Percentiles rank a stretch among this genome's conserved stretches.
These are phyloP conservation scores for Casaregolazyma lundiana DNA, from an alignment of 1,139 yeast genomes.

Conservation along the genomic window DNA sequence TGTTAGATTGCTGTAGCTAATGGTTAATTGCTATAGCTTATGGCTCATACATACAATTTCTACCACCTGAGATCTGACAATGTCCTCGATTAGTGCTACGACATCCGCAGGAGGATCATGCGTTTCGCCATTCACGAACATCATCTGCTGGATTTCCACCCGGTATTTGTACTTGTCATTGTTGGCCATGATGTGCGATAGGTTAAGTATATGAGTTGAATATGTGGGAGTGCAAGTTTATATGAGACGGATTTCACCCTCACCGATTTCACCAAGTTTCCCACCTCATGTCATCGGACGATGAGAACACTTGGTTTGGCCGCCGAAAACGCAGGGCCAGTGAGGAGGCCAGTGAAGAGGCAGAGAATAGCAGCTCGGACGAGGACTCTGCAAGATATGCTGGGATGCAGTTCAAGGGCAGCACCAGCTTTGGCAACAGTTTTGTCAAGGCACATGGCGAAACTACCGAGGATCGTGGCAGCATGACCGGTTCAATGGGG, in stretches of 20 bases:
- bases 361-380: background rate
- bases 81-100: slow-evolving; percentile 86
- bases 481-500: background rate
- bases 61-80: slow-evolving; percentile 90
- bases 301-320: background rate
- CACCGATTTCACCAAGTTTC: too few species aligned
- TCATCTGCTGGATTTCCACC: slow-evolving; percentile 92
- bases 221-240: too few species aligned
- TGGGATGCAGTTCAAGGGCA: background rate
- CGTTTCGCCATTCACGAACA: slow-evolving; percentile 96
- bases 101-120: slow-evolving; percentile 92
- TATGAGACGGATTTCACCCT: background rate
- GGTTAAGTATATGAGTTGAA: too few species aligned
- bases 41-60: slow-evolving; percentile 39
- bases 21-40: slow-evolving; percentile 34
- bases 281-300: background rate
- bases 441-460: background rate
- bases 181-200: slow-evolving; percentile 3
- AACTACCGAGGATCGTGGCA: background rate
- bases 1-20: background rate
- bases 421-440: background rate
- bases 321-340: background rate
- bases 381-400: background rate
- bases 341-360: background rate
- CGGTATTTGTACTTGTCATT: slow-evolving; percentile 65